Conservation (phyloP, 2,329 filamentous ascomycete genomes). For the Talaromyces pinophilus region DNA sequence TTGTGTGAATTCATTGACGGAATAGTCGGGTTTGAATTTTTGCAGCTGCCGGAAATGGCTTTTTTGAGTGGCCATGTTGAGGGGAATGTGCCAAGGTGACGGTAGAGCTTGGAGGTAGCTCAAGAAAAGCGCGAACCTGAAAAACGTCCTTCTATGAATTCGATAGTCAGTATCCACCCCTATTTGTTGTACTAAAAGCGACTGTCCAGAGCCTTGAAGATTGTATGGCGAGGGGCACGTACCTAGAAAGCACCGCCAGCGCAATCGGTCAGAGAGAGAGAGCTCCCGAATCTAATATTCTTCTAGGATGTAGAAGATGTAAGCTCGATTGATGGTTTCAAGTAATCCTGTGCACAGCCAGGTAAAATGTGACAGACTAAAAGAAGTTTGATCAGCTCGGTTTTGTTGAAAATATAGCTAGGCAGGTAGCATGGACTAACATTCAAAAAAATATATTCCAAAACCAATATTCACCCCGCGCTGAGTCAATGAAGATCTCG, state of each 20-base stretch:
- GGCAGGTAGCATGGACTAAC: background rate
- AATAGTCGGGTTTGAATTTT: constrained; percentile 85
- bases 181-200: background rate
- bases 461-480: background rate
- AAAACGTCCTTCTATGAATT: constrained; percentile 14
- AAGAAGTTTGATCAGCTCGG: background rate
- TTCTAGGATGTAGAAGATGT: background rate
- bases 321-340: background rate
- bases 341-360: background rate
- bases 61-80: constrained; percentile 55
- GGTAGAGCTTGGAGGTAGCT: constrained; percentile 19
- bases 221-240: background rate
- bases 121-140: constrained; percentile 9
- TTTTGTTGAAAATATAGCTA: background rate
- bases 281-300: background rate
- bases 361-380: background rate
- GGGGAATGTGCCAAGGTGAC: constrained; percentile 3
- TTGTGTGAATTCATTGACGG: constrained; percentile 82
- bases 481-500: background rate
- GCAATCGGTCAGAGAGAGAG: background rate
- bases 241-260: constrained; percentile 4
- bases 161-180: background rate
- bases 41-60: constrained; percentile 78
- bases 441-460: constrained; percentile 6
- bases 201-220: background rate